Conservation (phyloP, 2,329 filamentous ascomycete species). For the Ophiocordyceps robertsii region DNA sequence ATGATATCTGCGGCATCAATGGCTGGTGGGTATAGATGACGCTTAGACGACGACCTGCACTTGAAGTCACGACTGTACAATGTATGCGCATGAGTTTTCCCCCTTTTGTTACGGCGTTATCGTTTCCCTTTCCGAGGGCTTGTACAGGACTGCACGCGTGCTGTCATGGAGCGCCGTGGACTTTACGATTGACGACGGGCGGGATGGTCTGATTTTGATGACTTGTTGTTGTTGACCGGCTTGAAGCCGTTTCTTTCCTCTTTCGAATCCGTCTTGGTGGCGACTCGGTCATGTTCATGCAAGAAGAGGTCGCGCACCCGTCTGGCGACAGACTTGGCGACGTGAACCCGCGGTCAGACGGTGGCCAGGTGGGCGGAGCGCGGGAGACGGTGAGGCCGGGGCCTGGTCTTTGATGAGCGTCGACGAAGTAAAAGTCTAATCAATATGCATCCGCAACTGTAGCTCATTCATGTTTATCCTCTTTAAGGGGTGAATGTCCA, state of each 20-base stretch:
- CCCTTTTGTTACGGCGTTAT: background rate
- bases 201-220: conserved; percentile 2
- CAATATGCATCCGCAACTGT: background rate
- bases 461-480: background rate
- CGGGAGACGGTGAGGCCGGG: background rate
- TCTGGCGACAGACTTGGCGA: conserved; percentile 5
- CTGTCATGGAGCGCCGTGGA: conserved; percentile 1
- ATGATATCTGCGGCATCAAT: conserved; percentile 20
- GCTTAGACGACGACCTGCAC: conserved; percentile 13
- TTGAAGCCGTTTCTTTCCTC: too few species aligned
- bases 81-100: background rate
- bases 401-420: background rate
- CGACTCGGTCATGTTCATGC: too few species aligned
- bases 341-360: background rate
- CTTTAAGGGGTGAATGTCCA: background rate
- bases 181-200: conserved; percentile 12
- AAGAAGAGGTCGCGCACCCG: too few species aligned
- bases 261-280: too few species aligned
- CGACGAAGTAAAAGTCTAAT: background rate
- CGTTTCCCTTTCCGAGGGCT: background rate
- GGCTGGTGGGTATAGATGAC: conserved; percentile 31
- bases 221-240: background rate
- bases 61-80: conserved; percentile 13
- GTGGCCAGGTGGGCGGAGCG: background rate
- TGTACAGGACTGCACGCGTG: background rate